Conservation (phyloP, 2,329 filamentous ascomycete species). For the Waltergamsia citrina region DNA sequence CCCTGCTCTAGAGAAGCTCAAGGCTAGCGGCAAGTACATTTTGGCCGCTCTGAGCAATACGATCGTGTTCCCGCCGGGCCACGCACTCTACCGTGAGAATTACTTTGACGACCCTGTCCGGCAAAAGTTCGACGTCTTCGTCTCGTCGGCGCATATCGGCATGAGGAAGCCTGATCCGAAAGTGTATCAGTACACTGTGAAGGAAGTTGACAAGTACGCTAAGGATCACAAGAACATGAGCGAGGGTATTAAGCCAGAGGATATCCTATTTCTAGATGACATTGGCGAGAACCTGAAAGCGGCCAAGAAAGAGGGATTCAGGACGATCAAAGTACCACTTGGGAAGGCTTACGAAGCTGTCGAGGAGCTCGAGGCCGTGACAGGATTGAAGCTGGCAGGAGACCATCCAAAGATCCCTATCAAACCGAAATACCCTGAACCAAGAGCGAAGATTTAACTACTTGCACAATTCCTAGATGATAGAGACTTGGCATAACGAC, state of each 20-base stretch:
- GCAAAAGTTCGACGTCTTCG: conserved; percentile 72
- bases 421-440: background rate
- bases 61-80: conserved; percentile 69
- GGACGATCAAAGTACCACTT: conserved; percentile 76
- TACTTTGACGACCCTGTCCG: conserved; percentile 47
- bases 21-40: conserved; percentile 53
- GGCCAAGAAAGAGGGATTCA: conserved; percentile 63
- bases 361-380: conserved; percentile 65
- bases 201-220: conserved; percentile 54
- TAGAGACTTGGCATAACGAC: too few species aligned
- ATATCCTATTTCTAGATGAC: conserved; percentile 85
- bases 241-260: conserved; percentile 44
- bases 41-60: conserved; percentile 87
- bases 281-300: conserved; percentile 89
- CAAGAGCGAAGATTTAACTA: background rate
- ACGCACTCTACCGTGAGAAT: conserved; percentile 51
- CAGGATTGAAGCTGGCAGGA: conserved; percentile 55
- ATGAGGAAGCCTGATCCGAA: conserved; percentile 76
- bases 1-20: conserved; percentile 65
- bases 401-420: conserved; percentile 37
- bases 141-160: conserved; percentile 79
- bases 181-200: conserved; percentile 70
- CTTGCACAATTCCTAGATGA: too few species aligned
- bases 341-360: conserved; percentile 76
- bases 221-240: conserved; percentile 34